Base-by-base conservation (phyloP, 352 stramenopile genomes). In the Pythium sp. region DNA sequence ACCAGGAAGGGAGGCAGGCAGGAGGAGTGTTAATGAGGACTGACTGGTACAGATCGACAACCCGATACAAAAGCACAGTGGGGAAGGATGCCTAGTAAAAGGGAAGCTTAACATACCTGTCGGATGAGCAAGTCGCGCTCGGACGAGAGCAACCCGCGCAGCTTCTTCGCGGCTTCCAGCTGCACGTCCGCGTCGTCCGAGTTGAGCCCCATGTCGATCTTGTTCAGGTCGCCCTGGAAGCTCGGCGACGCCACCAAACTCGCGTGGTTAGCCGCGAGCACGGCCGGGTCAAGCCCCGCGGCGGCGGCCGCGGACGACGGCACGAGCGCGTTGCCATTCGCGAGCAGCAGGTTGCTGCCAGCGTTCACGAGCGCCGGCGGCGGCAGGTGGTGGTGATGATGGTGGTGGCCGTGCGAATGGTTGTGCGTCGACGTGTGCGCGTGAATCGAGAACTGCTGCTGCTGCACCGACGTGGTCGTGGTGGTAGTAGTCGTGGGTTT, bases 91-190 rank as follows among this genome's bases (percentile, higher is more conserved):
- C 49, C 43, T 51, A 51, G 43, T 51, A 24, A 24, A 51, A 51
- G 43, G 43, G 18, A 24, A 51, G 20, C 18, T 49, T 51, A 51
- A 62, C 54, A 49, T 66, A 95, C 87, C 83, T 95, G 86, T 59
- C 87, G 86, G 74, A 95, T 95, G 20, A 95, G 72, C 47, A 94
- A 69, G 74, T 95, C 87, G 34, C 87, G 83, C 64, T 95, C 87
- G 15, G 84, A 93, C 32, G 86, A 94, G 20, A 95, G 78, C 66
- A 95, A 62, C 54, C 91, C 82, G n/a, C 87, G 87, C 54, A 95
- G 75, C 73, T 95, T 95, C 76, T 95, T 95, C 53, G 87, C 87
- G 8, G 87, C 87, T 70, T 93, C 86, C 11, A 94, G 73, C 71
- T 95, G 87, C 58, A 94, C 81, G 59, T 92, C 84, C 0, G 86